These are phyloP conservation scores for Melanomma pulvis-pyrius DNA, from an alignment of 495 filamentous ascomycete genomes.

Conservation along the genomic window DNA sequence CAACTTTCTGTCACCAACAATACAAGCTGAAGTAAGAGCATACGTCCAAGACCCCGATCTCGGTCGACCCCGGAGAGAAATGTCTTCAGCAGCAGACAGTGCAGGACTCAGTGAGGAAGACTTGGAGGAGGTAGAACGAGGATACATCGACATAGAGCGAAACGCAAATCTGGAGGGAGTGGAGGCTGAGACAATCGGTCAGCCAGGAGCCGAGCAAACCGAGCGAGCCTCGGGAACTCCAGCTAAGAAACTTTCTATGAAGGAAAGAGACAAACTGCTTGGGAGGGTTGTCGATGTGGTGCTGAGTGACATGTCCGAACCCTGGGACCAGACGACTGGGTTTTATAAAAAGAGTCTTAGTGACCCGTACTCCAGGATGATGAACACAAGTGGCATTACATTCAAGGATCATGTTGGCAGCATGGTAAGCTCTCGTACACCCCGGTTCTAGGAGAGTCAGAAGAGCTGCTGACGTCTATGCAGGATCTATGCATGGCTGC, in stretches of 20 bases:
- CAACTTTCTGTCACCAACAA: slow-evolving; percentile 72
- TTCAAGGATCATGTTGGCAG: slow-evolving; percentile 91
- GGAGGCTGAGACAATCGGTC: slow-evolving; percentile 28
- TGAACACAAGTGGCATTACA: slow-evolving; percentile 89
- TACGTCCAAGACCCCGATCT: slow-evolving; percentile 69
- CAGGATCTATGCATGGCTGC: slow-evolving; percentile 90
- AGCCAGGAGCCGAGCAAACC: slow-evolving; percentile 29
- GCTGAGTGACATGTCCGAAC: slow-evolving; percentile 97
- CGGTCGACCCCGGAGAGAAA: slow-evolving; percentile 53
- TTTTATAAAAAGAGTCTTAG: slow-evolving; percentile 84
- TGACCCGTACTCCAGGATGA: slow-evolving; percentile 95
- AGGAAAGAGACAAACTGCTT: slow-evolving; percentile 41
- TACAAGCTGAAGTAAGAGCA: slow-evolving; percentile 73
- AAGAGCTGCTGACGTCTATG: slow-evolving; percentile 2
- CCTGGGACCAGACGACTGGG: slow-evolving; percentile 79
- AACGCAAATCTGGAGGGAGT: slow-evolving; percentile 34
- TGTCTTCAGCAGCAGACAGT: slow-evolving; percentile 9
- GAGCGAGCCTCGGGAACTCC: slow-evolving; percentile 23
- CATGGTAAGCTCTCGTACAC: slow-evolving; percentile 67
- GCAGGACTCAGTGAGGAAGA: slow-evolving; percentile 39
- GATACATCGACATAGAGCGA: slow-evolving; percentile 46
- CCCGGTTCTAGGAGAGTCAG: not conserved
- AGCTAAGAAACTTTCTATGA: slow-evolving; percentile 24
- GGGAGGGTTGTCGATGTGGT: slow-evolving; percentile 83
- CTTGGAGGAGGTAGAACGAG: slow-evolving; percentile 43